Evolutionary conservation across 768 basidiomycete genomes (phyloP).

Genomic region (Suillus subalutaceus): DNA sequence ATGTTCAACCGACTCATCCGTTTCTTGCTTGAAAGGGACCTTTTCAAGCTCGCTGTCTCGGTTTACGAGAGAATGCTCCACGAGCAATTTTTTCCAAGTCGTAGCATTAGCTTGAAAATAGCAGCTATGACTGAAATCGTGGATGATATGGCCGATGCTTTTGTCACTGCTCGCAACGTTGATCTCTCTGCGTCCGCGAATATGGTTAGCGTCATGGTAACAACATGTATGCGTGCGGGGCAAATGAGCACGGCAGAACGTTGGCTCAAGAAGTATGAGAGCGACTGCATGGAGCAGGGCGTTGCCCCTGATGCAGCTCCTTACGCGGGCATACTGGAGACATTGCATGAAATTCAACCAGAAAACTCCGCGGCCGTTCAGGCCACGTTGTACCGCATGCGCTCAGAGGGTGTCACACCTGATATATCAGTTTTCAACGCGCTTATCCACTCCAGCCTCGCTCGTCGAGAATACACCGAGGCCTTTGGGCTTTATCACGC

Average conservation of each 20-base stretch:
- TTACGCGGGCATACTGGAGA: constrained; percentile 43
- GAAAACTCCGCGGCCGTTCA: constrained; percentile 35
- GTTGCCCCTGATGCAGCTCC: constrained; percentile 25
- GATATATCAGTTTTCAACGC: constrained; percentile 50
- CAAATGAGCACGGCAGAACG: constrained; percentile 31
- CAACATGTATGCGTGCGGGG: constrained; percentile 38
- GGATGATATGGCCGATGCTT: constrained; percentile 26
- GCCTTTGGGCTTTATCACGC: constrained; percentile 48
- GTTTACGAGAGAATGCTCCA: constrained; percentile 46
- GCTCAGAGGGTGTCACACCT: constrained; percentile 37
- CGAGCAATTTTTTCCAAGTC: constrained; percentile 41
- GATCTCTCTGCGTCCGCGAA: constrained; percentile 31
- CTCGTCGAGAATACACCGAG: constrained; percentile 32
- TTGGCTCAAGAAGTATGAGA: constrained; percentile 32
- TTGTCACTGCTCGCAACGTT: constrained; percentile 20
- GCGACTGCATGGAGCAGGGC: constrained; percentile 22
- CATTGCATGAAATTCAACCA: constrained; percentile 35
- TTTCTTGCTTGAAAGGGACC: constrained; percentile 42
- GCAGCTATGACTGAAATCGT: constrained; percentile 14
- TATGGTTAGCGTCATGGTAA: constrained; percentile 41
- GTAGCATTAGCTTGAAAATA: constrained; percentile 34
- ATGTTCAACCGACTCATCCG: constrained; percentile 43
- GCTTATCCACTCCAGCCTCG: constrained; percentile 45
- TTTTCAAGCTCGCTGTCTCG: constrained; percentile 40
- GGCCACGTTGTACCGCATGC: constrained; percentile 43